These are phyloP conservation scores for Sarcodon sp. DNA, from an alignment of 768 basidiomycete genomes.

Conservation along the genomic window DNA sequence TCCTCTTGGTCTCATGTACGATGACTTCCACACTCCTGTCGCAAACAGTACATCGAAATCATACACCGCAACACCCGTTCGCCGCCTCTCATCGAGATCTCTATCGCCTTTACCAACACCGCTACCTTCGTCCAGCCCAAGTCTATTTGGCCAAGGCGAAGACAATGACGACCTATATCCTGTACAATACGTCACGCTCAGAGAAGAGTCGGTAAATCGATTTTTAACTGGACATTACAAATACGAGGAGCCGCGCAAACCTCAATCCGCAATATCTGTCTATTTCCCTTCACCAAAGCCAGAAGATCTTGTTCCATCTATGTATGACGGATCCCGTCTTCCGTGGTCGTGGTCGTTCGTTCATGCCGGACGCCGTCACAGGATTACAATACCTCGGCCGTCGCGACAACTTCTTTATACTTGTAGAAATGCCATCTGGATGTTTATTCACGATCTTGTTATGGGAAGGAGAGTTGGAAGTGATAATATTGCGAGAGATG, in stretches of 20 bases:
- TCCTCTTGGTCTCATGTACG: slow-evolving; percentile 4
- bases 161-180: slow-evolving; percentile 37
- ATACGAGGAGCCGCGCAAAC: slow-evolving; percentile 8
- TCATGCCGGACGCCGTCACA: slow-evolving; percentile 38
- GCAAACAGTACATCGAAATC: not conserved
- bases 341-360: slow-evolving; percentile 43
- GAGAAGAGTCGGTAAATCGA: slow-evolving; percentile 12
- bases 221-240: slow-evolving; percentile 12
- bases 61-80: not conserved
- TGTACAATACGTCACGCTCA: slow-evolving; percentile 30
- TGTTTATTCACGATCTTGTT: not conserved
- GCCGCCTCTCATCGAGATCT: not conserved
- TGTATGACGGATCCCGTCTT: slow-evolving; percentile 1
- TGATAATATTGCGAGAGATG: not conserved
- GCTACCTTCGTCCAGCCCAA: slow-evolving; percentile 24
- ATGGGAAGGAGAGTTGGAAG: not conserved
- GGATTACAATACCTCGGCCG: slow-evolving; percentile 25
- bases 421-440: not conserved
- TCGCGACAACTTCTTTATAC: not conserved
- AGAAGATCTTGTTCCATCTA: not conserved
- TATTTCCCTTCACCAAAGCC: not conserved
- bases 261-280: not conserved
- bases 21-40: not conserved
- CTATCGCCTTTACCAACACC: slow-evolving; percentile 8
- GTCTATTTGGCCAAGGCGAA: slow-evolving; percentile 28